Evolutionary conservation across 139 green algal species (phyloP).

Genomic region (Micractinium conductrix): DNA sequence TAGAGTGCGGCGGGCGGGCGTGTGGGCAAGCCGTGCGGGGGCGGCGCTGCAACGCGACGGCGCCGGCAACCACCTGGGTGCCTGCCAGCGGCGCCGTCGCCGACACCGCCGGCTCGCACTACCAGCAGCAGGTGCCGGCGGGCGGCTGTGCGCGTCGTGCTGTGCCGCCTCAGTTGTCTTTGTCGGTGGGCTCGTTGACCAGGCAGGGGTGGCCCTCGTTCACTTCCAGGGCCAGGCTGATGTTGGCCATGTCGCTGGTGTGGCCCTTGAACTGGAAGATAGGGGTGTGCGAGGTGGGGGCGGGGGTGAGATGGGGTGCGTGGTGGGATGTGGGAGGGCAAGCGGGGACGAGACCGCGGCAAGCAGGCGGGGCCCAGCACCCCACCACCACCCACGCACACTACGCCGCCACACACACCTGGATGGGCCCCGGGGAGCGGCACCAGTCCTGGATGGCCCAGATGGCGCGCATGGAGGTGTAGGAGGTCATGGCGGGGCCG

Average conservation of each 20-base stretch:
- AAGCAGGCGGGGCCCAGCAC: neutral
- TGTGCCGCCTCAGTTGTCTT: neutral
- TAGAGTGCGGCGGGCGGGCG: no score
- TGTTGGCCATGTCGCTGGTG: slow-evolving; percentile 43
- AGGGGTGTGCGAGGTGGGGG: neutral
- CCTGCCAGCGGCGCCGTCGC: no score
- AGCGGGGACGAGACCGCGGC: neutral
- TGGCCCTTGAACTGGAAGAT: slow-evolving; percentile 51
- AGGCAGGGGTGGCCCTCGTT: slow-evolving; percentile 44
- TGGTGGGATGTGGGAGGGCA: no score
- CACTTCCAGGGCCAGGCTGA: slow-evolving; percentile 68
- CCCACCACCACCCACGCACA: neutral
- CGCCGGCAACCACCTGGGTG: no score
- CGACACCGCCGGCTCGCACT: no score
- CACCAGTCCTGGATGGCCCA: slow-evolving; percentile 70
- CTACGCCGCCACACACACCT: slow-evolving; percentile 7
- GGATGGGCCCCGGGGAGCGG: slow-evolving; percentile 67
- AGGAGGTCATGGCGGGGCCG: slow-evolving; percentile 56
- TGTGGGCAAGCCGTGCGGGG: no score
- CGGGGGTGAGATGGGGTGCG: neutral
- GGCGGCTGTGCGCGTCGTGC: no score
- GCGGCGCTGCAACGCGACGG: no score
- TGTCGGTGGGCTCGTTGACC: neutral
- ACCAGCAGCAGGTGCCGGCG: no score
- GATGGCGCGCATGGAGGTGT: slow-evolving; percentile 42